These are phyloP conservation scores for Stromatinia cepivora DNA, from an alignment of 2,329 filamentous ascomycete species.

Conservation along the genomic window DNA sequence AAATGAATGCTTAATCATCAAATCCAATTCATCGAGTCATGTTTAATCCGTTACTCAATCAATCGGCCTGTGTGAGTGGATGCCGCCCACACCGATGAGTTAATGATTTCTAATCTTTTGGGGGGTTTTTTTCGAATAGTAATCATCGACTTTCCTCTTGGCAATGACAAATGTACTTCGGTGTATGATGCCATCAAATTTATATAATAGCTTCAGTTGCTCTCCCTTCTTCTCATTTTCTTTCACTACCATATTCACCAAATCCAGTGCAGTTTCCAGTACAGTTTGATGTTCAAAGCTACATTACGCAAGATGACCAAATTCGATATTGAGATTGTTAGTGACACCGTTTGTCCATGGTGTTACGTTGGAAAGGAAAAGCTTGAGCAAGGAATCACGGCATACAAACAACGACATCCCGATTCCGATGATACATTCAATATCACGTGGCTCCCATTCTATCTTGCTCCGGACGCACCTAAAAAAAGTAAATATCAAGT, in stretches of 20 bases:
- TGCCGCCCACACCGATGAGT: background rate
- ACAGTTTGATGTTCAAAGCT: slow-evolving; percentile 29
- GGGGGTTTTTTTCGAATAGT: background rate
- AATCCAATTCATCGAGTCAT: background rate
- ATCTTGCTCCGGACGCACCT: slow-evolving; percentile 68
- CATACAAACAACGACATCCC: slow-evolving; percentile 64
- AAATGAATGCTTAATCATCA: background rate
- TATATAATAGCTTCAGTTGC: background rate
- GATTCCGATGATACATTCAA: slow-evolving; percentile 66
- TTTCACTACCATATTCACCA: background rate
- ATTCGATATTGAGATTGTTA: slow-evolving; percentile 75
- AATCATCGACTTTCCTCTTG: slow-evolving; percentile 8
- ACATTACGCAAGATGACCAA: slow-evolving; percentile 59
- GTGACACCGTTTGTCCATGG: slow-evolving; percentile 62
- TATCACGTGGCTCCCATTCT: slow-evolving; percentile 76
- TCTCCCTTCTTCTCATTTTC: background rate
- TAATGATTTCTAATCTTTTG: slow-evolving; percentile 12
- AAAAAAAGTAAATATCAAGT: slow-evolving; percentile 47
- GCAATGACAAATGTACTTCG: background rate
- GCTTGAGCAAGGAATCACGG: slow-evolving; percentile 68
- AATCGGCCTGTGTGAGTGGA: background rate
- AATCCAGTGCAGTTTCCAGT: too few relatives aligned
- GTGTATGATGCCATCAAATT: background rate
- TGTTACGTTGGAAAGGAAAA: slow-evolving; percentile 62
- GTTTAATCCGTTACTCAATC: background rate